Evolutionary conservation across 306 rosid genomes (phyloP).

Genomic region (cucumber (Cucumis sativus)): Cucumber_9930_V3 NC_026659.2:31387001-31387500

Average conservation of each 20-base stretch:
- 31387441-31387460: slow-evolving; percentile 5
- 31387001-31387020: not conserved
- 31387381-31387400: slow-evolving; percentile 2
- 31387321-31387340: not conserved
- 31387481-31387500: not conserved
- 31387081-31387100: not conserved
- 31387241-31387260: not conserved
- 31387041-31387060: slow-evolving; percentile 5
- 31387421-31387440: slow-evolving; percentile 1
- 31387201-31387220: slow-evolving; percentile 7
- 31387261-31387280: slow-evolving; percentile 3
- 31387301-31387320: slow-evolving; percentile 8
- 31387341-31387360: not conserved
- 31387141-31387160: not conserved
- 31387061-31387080: slow-evolving; percentile 1
- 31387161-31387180: not conserved
- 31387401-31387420: not conserved
- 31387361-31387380: not conserved
- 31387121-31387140: no score
- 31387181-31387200: slow-evolving; percentile 5
- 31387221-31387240: slow-evolving; percentile 12
- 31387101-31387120: no score
- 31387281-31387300: slow-evolving; percentile 7
- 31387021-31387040: slow-evolving; percentile 5
- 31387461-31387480: not conserved